Percentiles rank a stretch among this genome's conserved stretches.
Evolutionary conservation across 208 protist genomes (phyloP).

Genomic region (Crithidia fasciculata): DNA sequence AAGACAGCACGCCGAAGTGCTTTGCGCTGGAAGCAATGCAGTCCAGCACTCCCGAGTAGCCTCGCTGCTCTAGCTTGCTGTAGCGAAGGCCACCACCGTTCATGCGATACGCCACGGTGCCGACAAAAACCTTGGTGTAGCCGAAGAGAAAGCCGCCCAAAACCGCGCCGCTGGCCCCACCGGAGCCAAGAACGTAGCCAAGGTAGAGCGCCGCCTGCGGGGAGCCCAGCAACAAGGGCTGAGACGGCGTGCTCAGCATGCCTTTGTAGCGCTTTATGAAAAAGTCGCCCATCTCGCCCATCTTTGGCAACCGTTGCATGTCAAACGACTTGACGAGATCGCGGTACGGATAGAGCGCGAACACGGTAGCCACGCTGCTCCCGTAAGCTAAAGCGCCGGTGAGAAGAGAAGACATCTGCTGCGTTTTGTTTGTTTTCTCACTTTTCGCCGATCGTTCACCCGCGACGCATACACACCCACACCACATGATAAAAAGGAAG

Average conservation of each 20-base stretch:
- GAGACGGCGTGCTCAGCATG: slow-evolving; percentile 78
- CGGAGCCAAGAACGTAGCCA: slow-evolving; percentile 69
- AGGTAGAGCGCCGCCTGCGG: slow-evolving; percentile 75
- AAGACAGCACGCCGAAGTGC: slow-evolving; percentile 79
- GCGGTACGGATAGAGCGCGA: slow-evolving; percentile 85
- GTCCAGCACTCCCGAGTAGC: slow-evolving; percentile 65
- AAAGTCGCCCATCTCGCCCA: slow-evolving; percentile 50
- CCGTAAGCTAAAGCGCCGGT: slow-evolving; percentile 65
- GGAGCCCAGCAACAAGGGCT: slow-evolving; percentile 76
- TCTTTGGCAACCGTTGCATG: slow-evolving; percentile 17
- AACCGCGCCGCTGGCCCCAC: slow-evolving; percentile 55
- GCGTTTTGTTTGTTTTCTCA: neutral
- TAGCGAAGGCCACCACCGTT: slow-evolving; percentile 56
- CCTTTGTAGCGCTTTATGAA: slow-evolving; percentile 73
- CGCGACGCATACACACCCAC: neutral
- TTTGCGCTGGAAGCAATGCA: slow-evolving; percentile 57
- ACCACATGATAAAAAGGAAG: neutral
- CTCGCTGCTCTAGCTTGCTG: slow-evolving; percentile 39
- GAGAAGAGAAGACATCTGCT: slow-evolving; percentile 42
- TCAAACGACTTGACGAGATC: slow-evolving; percentile 80
- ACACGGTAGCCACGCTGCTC: slow-evolving; percentile 60
- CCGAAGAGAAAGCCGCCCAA: slow-evolving; percentile 66
- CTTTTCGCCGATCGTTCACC: neutral
- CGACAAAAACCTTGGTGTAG: slow-evolving; percentile 67
- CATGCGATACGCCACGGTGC: slow-evolving; percentile 71